Conservation (phyloP, 1,284 basidiomycete species). For the Phlebopus sp. region DNA sequence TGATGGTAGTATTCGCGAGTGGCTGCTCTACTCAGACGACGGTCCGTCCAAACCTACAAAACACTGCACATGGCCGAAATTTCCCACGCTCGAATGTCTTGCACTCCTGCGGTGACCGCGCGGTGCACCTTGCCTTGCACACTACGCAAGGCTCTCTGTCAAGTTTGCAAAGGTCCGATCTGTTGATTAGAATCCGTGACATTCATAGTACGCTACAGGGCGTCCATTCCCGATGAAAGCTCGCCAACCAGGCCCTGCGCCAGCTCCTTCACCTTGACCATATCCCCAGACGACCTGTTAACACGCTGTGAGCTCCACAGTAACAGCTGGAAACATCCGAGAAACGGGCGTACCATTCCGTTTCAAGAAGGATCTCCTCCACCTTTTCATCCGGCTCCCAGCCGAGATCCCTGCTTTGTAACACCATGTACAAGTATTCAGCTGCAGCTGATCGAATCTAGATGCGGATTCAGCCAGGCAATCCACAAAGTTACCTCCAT, state of each 20-base stretch:
- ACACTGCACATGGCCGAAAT: constrained; percentile 9
- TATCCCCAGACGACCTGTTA: constrained; percentile 42
- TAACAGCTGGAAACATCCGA: constrained; percentile 3
- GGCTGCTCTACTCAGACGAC: constrained; percentile 6
- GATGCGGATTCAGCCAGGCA: neutral
- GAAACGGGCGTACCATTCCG: constrained; percentile 62
- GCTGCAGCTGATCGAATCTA: constrained; percentile 79
- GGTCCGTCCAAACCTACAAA: constrained; percentile 10
- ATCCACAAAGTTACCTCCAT: constrained; percentile 7
- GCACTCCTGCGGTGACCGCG: neutral
- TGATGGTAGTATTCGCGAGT: constrained; percentile 25
- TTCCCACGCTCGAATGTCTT: constrained; percentile 24
- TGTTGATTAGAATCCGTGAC: neutral
- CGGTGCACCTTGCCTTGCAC: too few relatives aligned
- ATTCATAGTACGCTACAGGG: constrained; percentile 18
- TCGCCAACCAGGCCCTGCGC: constrained; percentile 33
- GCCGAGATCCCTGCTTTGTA: constrained; percentile 67
- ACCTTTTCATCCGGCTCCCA: constrained; percentile 59
- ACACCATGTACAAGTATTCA: constrained; percentile 74
- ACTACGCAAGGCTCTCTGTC: too few relatives aligned
- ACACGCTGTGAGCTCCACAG: constrained; percentile 34
- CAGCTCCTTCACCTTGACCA: constrained; percentile 32
- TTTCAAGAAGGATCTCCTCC: constrained; percentile 78
- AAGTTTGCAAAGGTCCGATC: neutral
- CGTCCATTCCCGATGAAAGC: constrained; percentile 28